These are phyloP conservation scores for Phytophthora cryptogea DNA, from an alignment of 352 stramenopile genomes.

Conservation along the genomic window DNA sequence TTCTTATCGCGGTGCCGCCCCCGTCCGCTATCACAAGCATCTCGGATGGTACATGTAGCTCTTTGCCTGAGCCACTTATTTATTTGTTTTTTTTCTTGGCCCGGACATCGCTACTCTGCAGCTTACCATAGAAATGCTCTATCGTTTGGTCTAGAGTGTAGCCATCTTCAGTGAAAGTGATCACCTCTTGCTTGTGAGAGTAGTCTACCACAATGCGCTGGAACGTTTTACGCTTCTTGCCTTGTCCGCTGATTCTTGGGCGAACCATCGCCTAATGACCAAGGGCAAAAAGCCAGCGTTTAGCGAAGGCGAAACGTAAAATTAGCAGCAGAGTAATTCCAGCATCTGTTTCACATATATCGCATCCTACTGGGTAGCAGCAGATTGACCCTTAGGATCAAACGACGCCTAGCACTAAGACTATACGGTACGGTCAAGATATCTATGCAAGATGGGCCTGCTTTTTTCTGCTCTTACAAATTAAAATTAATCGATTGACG, in stretches of 20 bases:
- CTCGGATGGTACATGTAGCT: neutral
- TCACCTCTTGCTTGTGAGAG: conserved; percentile 1
- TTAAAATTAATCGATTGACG: too few species aligned
- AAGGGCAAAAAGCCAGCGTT: too few species aligned
- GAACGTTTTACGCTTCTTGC: conserved; percentile 1
- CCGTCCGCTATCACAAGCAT: neutral
- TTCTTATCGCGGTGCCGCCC: neutral
- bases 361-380: conserved; percentile 1
- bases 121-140: neutral
- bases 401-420: conserved; percentile 10
- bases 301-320: too few species aligned
- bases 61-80: neutral
- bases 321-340: neutral
- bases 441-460: too few species aligned
- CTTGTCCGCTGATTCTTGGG: neutral
- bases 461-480: too few species aligned
- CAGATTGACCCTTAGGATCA: conserved; percentile 6
- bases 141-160: neutral
- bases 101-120: neutral
- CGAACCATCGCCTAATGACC: too few species aligned
- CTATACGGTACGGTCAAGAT: too few species aligned
- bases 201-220: neutral
- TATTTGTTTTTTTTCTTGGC: conserved; percentile 1
- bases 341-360: neutral
- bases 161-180: neutral